These are phyloP conservation scores for Sarocladium strictum DNA, from an alignment of 2,329 filamentous ascomycete species.

Conservation along the genomic window DNA sequence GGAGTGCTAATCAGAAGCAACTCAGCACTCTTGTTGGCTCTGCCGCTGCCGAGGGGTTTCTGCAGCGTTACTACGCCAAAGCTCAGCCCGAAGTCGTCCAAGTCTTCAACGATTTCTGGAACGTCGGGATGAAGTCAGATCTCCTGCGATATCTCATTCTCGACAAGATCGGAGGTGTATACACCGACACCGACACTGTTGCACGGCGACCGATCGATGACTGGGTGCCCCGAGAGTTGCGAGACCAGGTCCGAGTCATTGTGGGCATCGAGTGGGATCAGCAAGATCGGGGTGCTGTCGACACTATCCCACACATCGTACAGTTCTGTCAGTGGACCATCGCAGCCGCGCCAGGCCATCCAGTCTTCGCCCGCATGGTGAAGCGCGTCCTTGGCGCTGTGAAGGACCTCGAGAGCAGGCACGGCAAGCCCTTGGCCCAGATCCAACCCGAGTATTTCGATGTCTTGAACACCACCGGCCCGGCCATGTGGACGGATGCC, in stretches of 20 bases:
- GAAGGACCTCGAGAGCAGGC: background rate
- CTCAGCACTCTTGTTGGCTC: conserved; percentile 18
- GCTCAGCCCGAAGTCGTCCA: conserved; percentile 12
- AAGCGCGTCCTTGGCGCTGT: background rate
- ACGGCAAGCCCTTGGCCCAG: background rate
- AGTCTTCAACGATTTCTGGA: conserved; percentile 17
- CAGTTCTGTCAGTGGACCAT: conserved; percentile 29
- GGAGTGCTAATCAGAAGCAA: too few species aligned
- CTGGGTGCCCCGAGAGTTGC: conserved; percentile 17
- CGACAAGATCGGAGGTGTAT: conserved; percentile 13
- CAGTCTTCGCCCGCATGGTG: conserved; percentile 21
- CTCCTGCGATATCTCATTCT: conserved; percentile 21
- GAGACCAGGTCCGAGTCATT: conserved; percentile 17
- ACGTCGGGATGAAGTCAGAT: conserved; percentile 23
- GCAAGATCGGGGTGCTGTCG: conserved; percentile 17
- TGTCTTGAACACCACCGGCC: conserved; percentile 25
- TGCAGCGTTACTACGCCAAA: conserved; percentile 10
- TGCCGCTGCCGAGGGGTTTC: conserved; percentile 18
- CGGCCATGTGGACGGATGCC: conserved; percentile 25
- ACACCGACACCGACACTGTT: conserved; percentile 50
- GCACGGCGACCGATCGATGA: conserved; percentile 42
- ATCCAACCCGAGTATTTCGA: conserved; percentile 15
- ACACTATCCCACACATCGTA: conserved; percentile 19
- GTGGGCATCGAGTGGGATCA: conserved; percentile 24
- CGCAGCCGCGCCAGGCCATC: conserved; percentile 21